A percentile compares a stretch with the other conserved stretches of the same genome.
Conservation (phyloP, 129 eudicot genomes). For the Artemisia tridentata region DNA sequence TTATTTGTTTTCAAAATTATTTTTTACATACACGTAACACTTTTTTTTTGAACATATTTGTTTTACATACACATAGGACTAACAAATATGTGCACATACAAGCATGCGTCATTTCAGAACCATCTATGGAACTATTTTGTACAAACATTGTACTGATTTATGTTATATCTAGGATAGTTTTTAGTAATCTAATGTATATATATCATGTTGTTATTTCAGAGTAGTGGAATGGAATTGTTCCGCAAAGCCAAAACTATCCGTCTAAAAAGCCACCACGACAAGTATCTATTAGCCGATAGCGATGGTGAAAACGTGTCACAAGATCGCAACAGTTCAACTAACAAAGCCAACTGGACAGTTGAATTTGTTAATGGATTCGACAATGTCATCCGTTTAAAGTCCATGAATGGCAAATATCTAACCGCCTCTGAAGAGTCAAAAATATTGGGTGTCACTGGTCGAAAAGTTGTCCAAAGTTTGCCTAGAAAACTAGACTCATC, state of each 20-base stretch:
- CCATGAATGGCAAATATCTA: slow-evolving; percentile 27
- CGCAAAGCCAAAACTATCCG: slow-evolving; percentile 46
- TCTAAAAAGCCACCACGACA: slow-evolving; percentile 46
- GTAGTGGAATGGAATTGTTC: slow-evolving; percentile 56
- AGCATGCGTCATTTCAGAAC: too few relatives aligned
- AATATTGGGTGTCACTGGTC: slow-evolving; percentile 47
- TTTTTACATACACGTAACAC: not conserved
- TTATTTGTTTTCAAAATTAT: not conserved
- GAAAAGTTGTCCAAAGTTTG: slow-evolving; percentile 42
- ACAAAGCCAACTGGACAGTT: slow-evolving; percentile 2
- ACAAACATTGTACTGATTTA: too few relatives aligned
- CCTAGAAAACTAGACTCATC: slow-evolving; percentile 51
- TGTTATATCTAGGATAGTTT: not conserved
- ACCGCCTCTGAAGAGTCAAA: slow-evolving; percentile 54
- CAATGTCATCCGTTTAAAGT: slow-evolving; percentile 11
- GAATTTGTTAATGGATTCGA: not conserved
- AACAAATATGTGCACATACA: too few relatives aligned
- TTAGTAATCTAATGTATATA: not conserved
- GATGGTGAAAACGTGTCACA: slow-evolving; percentile 7
- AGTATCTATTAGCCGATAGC: not conserved
- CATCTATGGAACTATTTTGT: too few relatives aligned
- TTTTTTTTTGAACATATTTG: too few relatives aligned
- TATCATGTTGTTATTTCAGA: slow-evolving; percentile 21
- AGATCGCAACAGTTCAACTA: slow-evolving; percentile 5
- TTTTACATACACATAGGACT: not conserved